phyloP scores from a whole-genome alignment of 169 alveolate genomes.

The Perkinsus olseni region DNA sequence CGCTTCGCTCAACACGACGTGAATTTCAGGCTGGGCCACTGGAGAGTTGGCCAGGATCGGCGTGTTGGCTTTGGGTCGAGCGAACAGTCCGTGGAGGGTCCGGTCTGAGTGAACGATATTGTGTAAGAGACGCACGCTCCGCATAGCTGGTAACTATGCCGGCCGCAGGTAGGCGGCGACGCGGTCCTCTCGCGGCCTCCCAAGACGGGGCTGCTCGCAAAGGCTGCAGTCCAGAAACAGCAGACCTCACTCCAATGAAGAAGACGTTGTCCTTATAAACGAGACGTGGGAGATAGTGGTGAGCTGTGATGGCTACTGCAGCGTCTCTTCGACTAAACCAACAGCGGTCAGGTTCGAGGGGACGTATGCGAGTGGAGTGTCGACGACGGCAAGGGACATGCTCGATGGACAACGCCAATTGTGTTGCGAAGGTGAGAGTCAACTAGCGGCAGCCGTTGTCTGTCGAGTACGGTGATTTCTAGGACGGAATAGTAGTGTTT shows the following conservation, averaged over 20 bases:
- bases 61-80: background rate
- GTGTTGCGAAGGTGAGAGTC: no score
- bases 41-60: background rate
- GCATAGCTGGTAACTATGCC: no score
- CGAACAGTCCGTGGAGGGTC: background rate
- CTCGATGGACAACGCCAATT: background rate
- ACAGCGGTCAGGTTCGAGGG: background rate
- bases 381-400: background rate
- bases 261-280: background rate
- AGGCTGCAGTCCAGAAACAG: background rate
- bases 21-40: background rate
- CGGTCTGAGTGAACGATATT: background rate
- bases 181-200: background rate
- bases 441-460: no score
- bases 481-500: no score
- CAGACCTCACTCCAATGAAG: background rate
- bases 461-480: no score
- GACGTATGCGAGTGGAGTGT: background rate
- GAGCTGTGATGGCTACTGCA: no score
- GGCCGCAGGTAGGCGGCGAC: background rate
- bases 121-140: no score
- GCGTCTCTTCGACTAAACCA: no score
- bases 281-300: background rate
- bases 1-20: background rate
- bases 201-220: background rate